These are phyloP conservation scores for Clarireedia hainanense DNA, from an alignment of 2,329 filamentous ascomycete genomes.

Conservation along the genomic window DNA sequence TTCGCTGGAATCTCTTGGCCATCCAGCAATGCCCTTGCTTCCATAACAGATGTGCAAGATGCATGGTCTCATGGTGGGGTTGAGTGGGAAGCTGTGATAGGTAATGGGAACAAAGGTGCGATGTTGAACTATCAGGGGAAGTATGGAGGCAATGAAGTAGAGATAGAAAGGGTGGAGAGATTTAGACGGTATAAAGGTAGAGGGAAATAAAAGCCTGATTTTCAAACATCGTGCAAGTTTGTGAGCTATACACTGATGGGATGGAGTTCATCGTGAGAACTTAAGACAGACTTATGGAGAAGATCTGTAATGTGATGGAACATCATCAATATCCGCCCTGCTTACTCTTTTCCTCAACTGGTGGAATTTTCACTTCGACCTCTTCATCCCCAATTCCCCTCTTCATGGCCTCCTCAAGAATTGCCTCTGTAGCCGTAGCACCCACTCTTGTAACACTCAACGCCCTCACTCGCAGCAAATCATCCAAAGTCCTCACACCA, in stretches of 20 bases:
- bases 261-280: too few species aligned
- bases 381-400: constrained; percentile 36
- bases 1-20: too few species aligned
- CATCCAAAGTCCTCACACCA: constrained; percentile 48
- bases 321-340: neutral
- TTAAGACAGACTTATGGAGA: too few species aligned
- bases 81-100: too few species aligned
- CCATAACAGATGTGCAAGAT: too few species aligned
- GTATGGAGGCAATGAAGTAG: neutral
- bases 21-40: too few species aligned
- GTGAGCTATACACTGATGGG: too few species aligned
- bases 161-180: neutral
- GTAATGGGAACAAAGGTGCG: too few species aligned
- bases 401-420: constrained; percentile 45
- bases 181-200: neutral
- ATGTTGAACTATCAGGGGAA: neutral
- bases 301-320: too few species aligned
- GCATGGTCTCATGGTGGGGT: too few species aligned
- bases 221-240: too few species aligned
- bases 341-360: neutral
- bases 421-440: constrained; percentile 45
- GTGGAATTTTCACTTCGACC: constrained; percentile 14
- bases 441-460: constrained; percentile 49
- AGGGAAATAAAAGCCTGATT: neutral
- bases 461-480: constrained; percentile 45